Evolutionary conservation across 2,329 filamentous ascomycete genomes (phyloP), one percentile per base, ranked within the genome.

Genomic region (Colletotrichum salicis): DNA sequence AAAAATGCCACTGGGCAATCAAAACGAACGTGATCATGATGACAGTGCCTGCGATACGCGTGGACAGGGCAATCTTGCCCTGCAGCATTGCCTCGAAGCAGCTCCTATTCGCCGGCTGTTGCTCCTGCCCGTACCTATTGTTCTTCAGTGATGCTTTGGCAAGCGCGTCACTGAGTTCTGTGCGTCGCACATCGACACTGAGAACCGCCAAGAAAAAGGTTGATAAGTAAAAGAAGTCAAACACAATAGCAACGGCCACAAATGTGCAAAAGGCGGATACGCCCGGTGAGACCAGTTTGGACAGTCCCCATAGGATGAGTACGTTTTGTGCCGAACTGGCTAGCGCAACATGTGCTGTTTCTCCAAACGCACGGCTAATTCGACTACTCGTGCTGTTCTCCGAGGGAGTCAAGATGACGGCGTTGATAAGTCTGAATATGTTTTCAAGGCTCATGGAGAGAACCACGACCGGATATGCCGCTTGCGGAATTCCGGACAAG

Each of bases 161-260:
- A 11, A 95, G 82, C 2, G 92, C 91, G 78, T 96, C 93, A 75
- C 91, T 90, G 0, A 96, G 86, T 81, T 96, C 93, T 69, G 92
- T 90, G 75, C 93, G 87, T 27, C 91, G 89, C 11, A 96, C 92
- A 79, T 96, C 93, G 55, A 96, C 91, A 76, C 92, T 95, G 29
- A 96, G 84, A 13, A 96, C 92, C 1, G 93, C 90, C 4, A 95
- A 85, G 77, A 96, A 95, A 81, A 95, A 95, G 0, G 93, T 95
- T 8, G 94, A 87, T 27, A 95, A 86, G 77, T 93, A 95, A 76
- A 95, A 90, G 73, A 93, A 92, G 80, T 96, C 93, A 76, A 95
- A 92, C 0, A 93, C 81, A 15, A 94, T 89, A 1, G 93, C 94
- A 63, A 95, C 89, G 2, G 91, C 91, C 3, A 92, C 91, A 79